Percentiles rank a stretch among this genome's conserved stretches.
Evolutionary conservation across 2,329 filamentous ascomycete genomes (phyloP).

Genomic region (Cordyceps fumosorosea): DNA sequence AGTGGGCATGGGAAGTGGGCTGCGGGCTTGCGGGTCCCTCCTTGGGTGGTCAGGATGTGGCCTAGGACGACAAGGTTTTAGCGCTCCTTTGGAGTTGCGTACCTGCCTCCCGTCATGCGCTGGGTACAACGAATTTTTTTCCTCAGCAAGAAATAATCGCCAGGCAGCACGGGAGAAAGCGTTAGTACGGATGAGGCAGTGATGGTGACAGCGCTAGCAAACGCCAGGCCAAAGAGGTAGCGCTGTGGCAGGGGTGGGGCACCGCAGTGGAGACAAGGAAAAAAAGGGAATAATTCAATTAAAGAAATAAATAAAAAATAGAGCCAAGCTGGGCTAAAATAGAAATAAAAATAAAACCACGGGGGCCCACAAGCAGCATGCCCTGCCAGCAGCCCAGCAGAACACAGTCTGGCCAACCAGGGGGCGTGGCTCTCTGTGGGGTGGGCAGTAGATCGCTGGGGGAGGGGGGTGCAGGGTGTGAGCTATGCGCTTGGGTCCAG

Average conservation of each 20-base stretch:
- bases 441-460: slow-evolving; percentile 12
- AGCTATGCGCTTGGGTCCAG: not conserved
- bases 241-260: not conserved
- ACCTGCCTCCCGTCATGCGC: slow-evolving; percentile 12
- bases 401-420: not conserved
- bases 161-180: not conserved
- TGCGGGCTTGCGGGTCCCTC: not conserved
- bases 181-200: slow-evolving; percentile 3
- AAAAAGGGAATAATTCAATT: not conserved
- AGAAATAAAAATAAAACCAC: not conserved
- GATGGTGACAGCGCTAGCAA: not conserved
- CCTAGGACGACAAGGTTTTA: slow-evolving; percentile 9
- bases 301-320: not conserved
- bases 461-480: not conserved
- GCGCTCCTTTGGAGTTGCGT: slow-evolving; percentile 1
- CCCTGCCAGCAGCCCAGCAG: slow-evolving; percentile 8
- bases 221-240: not conserved
- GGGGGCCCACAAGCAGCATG: not conserved
- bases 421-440: not conserved
- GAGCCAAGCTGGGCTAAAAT: not conserved
- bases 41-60: not conserved
- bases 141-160: not conserved
- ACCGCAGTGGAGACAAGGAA: not conserved
- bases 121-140: not conserved
- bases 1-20: slow-evolving; percentile 10